A percentile compares a stretch with the other conserved stretches of the same genome.
phyloP scores from a whole-genome alignment of 441 rosid species.

The Flueggea neowawraea region DNA sequence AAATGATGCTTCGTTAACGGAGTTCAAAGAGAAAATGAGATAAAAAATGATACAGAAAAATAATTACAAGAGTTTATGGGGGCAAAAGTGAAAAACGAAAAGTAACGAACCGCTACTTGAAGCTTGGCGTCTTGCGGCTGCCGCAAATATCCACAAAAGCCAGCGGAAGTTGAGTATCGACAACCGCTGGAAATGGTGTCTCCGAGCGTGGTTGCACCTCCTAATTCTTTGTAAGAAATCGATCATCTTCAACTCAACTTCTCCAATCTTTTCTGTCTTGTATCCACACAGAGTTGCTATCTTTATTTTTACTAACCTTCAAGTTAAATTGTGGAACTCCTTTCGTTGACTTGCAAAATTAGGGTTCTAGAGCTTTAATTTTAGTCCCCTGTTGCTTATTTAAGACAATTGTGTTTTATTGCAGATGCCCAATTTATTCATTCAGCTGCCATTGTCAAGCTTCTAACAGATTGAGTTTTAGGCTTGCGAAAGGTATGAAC shows the following conservation, averaged over 20 bases:
- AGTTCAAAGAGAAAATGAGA: no score
- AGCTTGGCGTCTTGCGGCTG: not conserved
- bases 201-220: conserved; percentile 16
- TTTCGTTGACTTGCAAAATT: not conserved
- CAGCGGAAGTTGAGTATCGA: not conserved
- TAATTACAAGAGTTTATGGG: not conserved
- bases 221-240: conserved; percentile 18
- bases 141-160: not conserved
- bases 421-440: conserved; percentile 44
- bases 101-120: not conserved
- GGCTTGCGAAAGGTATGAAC: conserved; percentile 30
- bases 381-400: not conserved
- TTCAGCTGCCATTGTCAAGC: conserved; percentile 27
- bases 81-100: not conserved
- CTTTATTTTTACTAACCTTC: not conserved
- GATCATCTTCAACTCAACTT: not conserved
- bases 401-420: not conserved
- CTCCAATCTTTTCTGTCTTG: not conserved
- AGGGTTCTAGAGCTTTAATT: not conserved
- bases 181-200: conserved; percentile 16
- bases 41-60: not conserved
- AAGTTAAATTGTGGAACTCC: not conserved
- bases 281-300: not conserved
- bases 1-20: no score
- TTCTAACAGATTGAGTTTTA: conserved; percentile 30